A percentile compares a stretch with the other conserved stretches of the same genome.
Evolutionary conservation across 805 yeast genomes (phyloP).

Genomic region (Lachancea thermotolerans): DNA sequence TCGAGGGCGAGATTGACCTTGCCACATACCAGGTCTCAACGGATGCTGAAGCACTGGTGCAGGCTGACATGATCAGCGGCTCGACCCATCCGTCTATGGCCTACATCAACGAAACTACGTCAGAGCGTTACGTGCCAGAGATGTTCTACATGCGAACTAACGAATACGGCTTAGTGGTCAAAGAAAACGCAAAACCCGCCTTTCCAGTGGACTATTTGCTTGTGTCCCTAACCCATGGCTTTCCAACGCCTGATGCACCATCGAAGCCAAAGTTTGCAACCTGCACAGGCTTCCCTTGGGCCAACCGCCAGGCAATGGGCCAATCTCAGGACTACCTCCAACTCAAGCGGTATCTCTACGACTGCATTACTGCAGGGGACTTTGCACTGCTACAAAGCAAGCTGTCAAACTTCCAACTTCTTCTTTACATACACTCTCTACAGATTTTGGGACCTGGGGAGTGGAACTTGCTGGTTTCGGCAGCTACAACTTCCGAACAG

Average conservation of each 20-base stretch:
- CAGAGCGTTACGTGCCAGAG: constrained; percentile 86
- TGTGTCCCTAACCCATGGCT: constrained; percentile 87
- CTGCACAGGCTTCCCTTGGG: constrained; percentile 56
- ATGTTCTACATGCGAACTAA: constrained; percentile 77
- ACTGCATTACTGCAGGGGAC: constrained; percentile 24
- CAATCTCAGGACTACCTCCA: constrained; percentile 59
- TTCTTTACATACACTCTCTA: constrained; percentile 49
- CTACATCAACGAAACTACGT: constrained; percentile 67
- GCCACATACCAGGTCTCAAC: constrained; percentile 84
- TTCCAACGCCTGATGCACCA: constrained; percentile 49
- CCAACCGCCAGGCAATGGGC: constrained; percentile 72
- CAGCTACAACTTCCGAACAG: constrained; percentile 37
- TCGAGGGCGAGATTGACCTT: constrained; percentile 82
- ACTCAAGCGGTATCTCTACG: constrained; percentile 43
- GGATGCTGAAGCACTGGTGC: constrained; percentile 79
- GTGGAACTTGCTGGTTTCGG: constrained; percentile 40
- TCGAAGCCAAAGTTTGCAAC: constrained; percentile 45
- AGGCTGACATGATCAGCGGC: constrained; percentile 78
- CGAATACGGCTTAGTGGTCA: constrained; percentile 85
- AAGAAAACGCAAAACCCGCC: constrained; percentile 81
- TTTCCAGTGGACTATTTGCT: constrained; percentile 87
- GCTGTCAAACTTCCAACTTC: constrained; percentile 69
- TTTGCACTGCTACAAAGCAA: constrained; percentile 31
- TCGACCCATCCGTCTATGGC: constrained; percentile 88
- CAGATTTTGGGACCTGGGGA: constrained; percentile 56